phyloP scores from a whole-genome alignment of 257 asterid species.

The Lycium ferocissimum region DNA sequence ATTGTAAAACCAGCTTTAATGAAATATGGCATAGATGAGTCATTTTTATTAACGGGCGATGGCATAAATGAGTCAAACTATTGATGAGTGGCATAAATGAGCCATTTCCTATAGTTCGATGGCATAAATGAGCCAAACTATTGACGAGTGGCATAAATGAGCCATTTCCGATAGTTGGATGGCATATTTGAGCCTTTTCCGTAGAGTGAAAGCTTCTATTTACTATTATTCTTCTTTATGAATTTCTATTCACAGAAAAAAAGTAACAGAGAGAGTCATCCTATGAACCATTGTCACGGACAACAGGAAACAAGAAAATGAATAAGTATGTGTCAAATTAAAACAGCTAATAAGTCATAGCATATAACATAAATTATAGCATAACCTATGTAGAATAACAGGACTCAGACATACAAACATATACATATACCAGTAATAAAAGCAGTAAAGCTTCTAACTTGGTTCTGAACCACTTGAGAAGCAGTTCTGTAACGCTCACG shows the following conservation, averaged over 20 bases:
- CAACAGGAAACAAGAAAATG: neutral
- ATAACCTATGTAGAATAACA: conserved; percentile 14
- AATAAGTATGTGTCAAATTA: neutral
- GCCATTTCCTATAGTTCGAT: too few relatives aligned
- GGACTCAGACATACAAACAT: conserved; percentile 51
- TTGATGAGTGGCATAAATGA: too few relatives aligned
- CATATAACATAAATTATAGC: conserved; percentile 14
- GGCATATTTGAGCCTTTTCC: too few relatives aligned
- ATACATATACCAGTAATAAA: conserved; percentile 60
- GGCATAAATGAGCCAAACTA: too few relatives aligned
- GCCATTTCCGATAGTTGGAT: too few relatives aligned
- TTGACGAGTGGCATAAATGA: too few relatives aligned
- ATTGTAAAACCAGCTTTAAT: too few relatives aligned
- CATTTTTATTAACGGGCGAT: too few relatives aligned
- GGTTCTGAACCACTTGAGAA: conserved; percentile 98
- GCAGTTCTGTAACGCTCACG: conserved; percentile 98
- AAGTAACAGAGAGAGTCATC: neutral
- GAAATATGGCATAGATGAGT: too few relatives aligned
- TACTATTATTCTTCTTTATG: neutral
- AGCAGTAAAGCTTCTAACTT: conserved; percentile 85
- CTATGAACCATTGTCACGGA: neutral
- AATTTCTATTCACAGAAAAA: neutral
- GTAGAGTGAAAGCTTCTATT: neutral
- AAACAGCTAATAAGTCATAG: neutral
- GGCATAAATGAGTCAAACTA: too few relatives aligned